phyloP scores from a whole-genome alignment of 129 eudicot species.

The Kitagawia praeruptora region DNA sequence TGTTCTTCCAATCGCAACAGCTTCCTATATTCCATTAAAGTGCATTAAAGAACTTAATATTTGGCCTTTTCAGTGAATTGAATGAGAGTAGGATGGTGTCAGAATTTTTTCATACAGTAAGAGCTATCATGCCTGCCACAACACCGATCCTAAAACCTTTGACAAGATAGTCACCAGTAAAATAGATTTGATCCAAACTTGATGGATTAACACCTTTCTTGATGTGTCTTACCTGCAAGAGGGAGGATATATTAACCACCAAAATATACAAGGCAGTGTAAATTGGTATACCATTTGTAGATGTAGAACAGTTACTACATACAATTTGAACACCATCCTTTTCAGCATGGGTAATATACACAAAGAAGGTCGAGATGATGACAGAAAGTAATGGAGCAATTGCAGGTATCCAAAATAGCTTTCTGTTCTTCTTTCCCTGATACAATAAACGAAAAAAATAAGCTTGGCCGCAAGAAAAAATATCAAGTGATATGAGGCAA shows the following conservation, averaged over 20 bases:
- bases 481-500: background rate
- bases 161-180: slow-evolving; percentile 37
- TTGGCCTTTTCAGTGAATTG: background rate
- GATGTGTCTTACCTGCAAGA: slow-evolving; percentile 43
- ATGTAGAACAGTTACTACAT: slow-evolving; percentile 14
- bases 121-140: slow-evolving; percentile 44
- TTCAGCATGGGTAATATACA: slow-evolving; percentile 57
- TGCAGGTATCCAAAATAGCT: slow-evolving; percentile 67
- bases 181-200: slow-evolving; percentile 30
- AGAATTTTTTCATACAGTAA: slow-evolving; percentile 16
- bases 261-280: background rate
- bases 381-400: slow-evolving; percentile 73
- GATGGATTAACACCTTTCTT: slow-evolving; percentile 51
- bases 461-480: background rate
- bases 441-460: background rate
- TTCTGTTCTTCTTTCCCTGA: slow-evolving; percentile 59
- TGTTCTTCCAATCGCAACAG: slow-evolving; percentile 82
- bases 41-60: background rate
- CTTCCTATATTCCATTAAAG: slow-evolving; percentile 41
- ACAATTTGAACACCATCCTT: slow-evolving; percentile 55
- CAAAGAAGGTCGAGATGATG: slow-evolving; percentile 54
- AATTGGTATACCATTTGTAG: background rate
- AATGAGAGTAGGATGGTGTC: background rate
- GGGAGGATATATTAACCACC: background rate
- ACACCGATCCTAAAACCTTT: slow-evolving; percentile 64